Evolutionary conservation across 1,284 basidiomycete genomes (phyloP), one percentile per base, ranked within the genome.

Genomic region (Fomitopsis schrenkii): DNA sequence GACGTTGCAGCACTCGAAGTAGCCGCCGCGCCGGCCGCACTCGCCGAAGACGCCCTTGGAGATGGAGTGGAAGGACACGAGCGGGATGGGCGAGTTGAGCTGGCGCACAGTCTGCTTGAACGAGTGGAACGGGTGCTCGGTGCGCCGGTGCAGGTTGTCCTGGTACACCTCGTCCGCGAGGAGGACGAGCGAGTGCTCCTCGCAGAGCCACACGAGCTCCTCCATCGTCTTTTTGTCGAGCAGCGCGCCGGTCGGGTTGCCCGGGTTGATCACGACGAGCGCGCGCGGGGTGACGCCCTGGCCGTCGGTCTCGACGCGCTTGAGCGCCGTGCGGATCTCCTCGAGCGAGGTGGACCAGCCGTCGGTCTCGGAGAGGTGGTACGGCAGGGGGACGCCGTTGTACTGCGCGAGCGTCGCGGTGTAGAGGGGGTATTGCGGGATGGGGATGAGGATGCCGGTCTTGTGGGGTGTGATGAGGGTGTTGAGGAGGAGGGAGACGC

Each of bases 371-470:
- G 95, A 87, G 41, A 99, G 88, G 74, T 93, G 87, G 78, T 99
- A 99, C 0, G 93, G 91, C 45, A 98, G 79, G 0, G 94, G 80
- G n/a, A 85, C 80, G 26, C 95, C 95, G 54, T 83, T 80, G 75
- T 87, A 88, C 70, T 95, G 89, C 0, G 96, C 92, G 56, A 99
- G 88, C 0, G 95, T 90, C 26, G 97, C 97, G 50, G 95, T 97
- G 78, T 98, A 98, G 17, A 99, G 83, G 0, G 97, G 97, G 74
- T 99, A 99, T 79, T 99, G 97, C 1, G 97, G 97, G 66, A 99
- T 98, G 28, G 97, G 97, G 71, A 99, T 98, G 63, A 97, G 83
- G 67, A 97, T 84, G 9, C 93, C 95, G 56, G 86, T 84, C 22
- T 82, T 80, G 17, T 83, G 81, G 5, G 83, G 79, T 30, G 82